These are phyloP conservation scores for Rhododendron mucronatum DNA, from an alignment of 148 eudicot species.

Conservation along the genomic window DNA sequence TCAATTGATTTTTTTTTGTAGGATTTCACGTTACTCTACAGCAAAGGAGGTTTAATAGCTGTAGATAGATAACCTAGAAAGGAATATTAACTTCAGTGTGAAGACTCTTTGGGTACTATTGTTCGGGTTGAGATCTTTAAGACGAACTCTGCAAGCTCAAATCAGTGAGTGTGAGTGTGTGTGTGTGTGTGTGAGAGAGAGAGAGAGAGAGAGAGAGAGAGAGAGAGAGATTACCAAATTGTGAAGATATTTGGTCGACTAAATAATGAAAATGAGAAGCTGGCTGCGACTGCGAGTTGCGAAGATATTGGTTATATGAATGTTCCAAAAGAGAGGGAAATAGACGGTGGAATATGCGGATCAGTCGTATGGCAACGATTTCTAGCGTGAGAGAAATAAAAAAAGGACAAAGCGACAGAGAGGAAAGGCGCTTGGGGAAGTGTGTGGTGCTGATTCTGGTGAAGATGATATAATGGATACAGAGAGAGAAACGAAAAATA, in stretches of 20 bases:
- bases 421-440: background rate
- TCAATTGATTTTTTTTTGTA: background rate
- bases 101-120: background rate
- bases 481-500: background rate
- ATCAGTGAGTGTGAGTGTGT: background rate
- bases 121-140: background rate
- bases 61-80: background rate
- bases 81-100: background rate
- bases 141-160: slow-evolving; percentile 1
- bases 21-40: background rate
- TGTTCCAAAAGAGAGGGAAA: slow-evolving; percentile 3
- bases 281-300: background rate
- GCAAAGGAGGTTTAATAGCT: background rate
- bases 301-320: background rate
- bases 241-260: background rate
- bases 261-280: background rate
- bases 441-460: background rate
- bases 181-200: background rate
- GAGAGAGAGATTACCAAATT: background rate
- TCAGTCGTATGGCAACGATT: background rate
- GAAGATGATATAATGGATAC: background rate
- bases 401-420: background rate
- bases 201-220: background rate
- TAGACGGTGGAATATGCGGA: background rate
- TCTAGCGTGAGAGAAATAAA: background rate